Base-by-base conservation (phyloP, 169 alveolate species). In the Plasmodium ovale region DNA sequence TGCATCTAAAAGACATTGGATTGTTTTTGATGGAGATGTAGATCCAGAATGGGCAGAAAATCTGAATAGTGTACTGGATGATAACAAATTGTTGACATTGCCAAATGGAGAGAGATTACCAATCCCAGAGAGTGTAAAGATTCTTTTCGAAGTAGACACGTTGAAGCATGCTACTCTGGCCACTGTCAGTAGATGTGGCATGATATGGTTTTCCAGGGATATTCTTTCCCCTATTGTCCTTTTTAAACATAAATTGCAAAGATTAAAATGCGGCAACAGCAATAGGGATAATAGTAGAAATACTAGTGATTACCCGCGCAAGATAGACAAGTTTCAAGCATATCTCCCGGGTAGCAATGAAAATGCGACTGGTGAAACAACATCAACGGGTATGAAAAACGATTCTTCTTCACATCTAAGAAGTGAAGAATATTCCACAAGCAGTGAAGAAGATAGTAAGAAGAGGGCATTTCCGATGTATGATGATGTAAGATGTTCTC, bases 41-140 rank as follows among this genome's bases (percentile, higher is more conserved):
- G 99, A 98, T 87, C 99, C 99, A 14, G 99, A 98, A 79, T 99
- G 99, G 99, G 99, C 99, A 33, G 99, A 99, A 93, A 98, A 97
- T 64, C 94, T 99, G 74, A 99, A 99, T 95, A 97, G 99, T 12
- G 99, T 98, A 7, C 94, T 99, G 65, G 99, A 99, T 92, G 99
- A 99, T 92, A 99, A 98, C 94, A 97, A 97, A 91, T 95, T 99
- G 27, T 93, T 98, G n/a, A 98, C 99, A 5, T 93, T 98, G 44
- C 99, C 99, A 6, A 97, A 96, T 70, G 99, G 99, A 33, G 99
- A 98, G 90, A 94, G 99, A 58, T 93, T 99, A n/a, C 95, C 94
- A 25, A 95, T 97, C 33, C 98, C 99, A 16, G 70, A 87, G n/a
- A 94, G 94, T 49, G 95, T 96, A n/a, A 92, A 72, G 33, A 94